Evolutionary conservation across 1,284 basidiomycete genomes (phyloP), one percentile per base, ranked within the genome.

Genomic region (Ustilago esculenta): DNA sequence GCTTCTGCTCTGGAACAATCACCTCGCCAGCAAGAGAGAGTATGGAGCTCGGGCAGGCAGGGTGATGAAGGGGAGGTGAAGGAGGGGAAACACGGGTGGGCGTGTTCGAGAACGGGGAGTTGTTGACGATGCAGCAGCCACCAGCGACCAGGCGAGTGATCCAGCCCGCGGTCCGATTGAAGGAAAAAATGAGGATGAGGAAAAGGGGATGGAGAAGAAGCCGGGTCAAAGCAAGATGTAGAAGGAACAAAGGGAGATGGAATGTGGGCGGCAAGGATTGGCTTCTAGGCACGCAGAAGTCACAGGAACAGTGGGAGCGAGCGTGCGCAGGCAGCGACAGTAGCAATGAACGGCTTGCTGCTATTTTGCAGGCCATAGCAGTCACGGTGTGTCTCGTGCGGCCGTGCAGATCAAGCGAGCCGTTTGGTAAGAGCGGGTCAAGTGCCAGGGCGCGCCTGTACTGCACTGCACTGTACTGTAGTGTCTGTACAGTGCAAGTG

Each of bases 21-120:
- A 25, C 43, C 27, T 29, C 32, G 39, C 52, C 44, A 43, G 59
- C 23, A 32, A 56, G 48, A 43, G 48, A 41, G 51, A 15, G n/a
- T 2, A 8, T 1, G 23, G 41, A 39, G 29, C 36, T 48, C 25
- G 12, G 10, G 33, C 24, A 14, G 30, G 25, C n/a, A n/a, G 23
- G 37, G 24, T n/a, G 30, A 18, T 20, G 9, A 18, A 9, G 23
- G 21, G 18, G 20, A 29, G 23, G 18, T n/a, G n/a, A 20, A 24
- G 37, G 23, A 37, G 29, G n/a, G 40, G 25, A 8, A 23, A 45
- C n/a, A 17, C 17, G n/a, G 37, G 23, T n/a, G 24, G 33, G 44
- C 37, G 14, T 24, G 21, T 34, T 29, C 40, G 14, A 20, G 47
- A 63, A 39, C 23, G n/a, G n/a, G 24, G 25, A 11, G 35, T 29